A percentile compares a stretch with the other conserved stretches of the same genome.
Evolutionary conservation across 805 yeast species (phyloP).

Genomic region (Kluyveromyces dobzhanskii): DNA sequence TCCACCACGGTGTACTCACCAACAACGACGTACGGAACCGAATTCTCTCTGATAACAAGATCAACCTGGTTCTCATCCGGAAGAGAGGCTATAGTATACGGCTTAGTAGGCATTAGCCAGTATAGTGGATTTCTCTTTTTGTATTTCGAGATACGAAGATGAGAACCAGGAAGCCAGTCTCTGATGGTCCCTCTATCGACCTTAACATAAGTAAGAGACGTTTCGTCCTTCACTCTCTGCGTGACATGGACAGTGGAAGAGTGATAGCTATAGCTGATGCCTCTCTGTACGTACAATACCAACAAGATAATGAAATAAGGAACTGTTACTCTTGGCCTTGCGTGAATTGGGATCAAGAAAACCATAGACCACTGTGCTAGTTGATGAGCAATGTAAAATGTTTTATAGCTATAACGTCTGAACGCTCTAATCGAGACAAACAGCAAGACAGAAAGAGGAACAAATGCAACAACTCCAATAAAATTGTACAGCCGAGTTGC

Average conservation of each 20-base stretch:
- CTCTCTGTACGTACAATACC: conserved; percentile 8
- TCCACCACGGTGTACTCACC: conserved; percentile 34
- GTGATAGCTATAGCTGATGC: conserved; percentile 9
- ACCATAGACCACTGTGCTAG: conserved; percentile 39
- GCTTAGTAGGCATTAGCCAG: conserved; percentile 56
- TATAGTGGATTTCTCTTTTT: conserved; percentile 30
- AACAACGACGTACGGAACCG: conserved; percentile 27
- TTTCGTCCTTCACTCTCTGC: conserved; percentile 9
- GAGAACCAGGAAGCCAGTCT: conserved; percentile 44
- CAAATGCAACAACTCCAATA: conserved; percentile 42
- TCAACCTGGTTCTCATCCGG: conserved; percentile 34
- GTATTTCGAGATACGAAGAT: conserved; percentile 41
- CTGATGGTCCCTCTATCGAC: conserved; percentile 24
- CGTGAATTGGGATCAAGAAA: conserved; percentile 45
- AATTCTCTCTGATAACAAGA: conserved; percentile 36
- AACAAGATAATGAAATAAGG: conserved; percentile 21
- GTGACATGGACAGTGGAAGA: conserved; percentile 11
- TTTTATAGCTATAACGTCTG: conserved; percentile 41
- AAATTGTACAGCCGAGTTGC: conserved; percentile 32
- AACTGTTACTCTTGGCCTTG: conserved; percentile 56
- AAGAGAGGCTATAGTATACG: conserved; percentile 50
- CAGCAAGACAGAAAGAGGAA: conserved; percentile 30
- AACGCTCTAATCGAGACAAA: conserved; percentile 41
- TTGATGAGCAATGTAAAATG: conserved; percentile 53
- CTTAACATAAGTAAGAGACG: conserved; percentile 13